Evolutionary conservation across 1,284 basidiomycete species (phyloP), one percentile per base, ranked within the genome.

Genomic region (Thelephora terrestris): DNA sequence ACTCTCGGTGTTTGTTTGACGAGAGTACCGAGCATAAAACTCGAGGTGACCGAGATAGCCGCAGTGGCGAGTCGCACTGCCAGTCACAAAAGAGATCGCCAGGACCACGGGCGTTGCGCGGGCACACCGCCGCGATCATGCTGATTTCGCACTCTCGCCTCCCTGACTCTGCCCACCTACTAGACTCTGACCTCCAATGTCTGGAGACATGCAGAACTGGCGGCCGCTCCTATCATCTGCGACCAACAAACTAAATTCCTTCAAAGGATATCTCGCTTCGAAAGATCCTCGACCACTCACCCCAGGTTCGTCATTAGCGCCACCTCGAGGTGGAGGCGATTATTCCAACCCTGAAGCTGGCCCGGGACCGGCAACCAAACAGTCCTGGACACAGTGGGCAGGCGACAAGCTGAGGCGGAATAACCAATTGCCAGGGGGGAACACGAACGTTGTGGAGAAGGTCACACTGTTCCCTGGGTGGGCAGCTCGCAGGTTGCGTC

Each of bases 321-420:
- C 45, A 12, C 32, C 42, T 10, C 53, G 51, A 10, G 23, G 50
- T 0, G 54, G 57, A 2, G 55, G 58, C 6, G 49, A 49, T 20
- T 45, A 54, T 27, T 55, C 54, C 32, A 62, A 58, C 45, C 29
- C 29, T 32, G 12, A 12, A 12, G 12, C 29, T 32, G 29, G 14
- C 14, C 29, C 29, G 3, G 7, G 6, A 10, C 14, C 4, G 7
- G 29, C 29, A 10, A 32, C 29, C 29, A 32, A 10, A 32, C 66
- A 68, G 45, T 61, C 62, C 2, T 73, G 69, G 71, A 55, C 66
- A 34, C 66, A 70, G 47, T 78, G 75, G 73, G 71, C 72, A 4
- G 66, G 68, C n/a, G 68, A 71, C 55, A 75, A 68, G 60, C 59
- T 73, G 50, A 49, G 64, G 50, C 51, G 52, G 51, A 47, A 59